Percentiles rank a stretch among this genome's conserved stretches.
Conservation (phyloP, 2,329 filamentous ascomycete genomes). For the Boeremia lycopersici region DNA sequence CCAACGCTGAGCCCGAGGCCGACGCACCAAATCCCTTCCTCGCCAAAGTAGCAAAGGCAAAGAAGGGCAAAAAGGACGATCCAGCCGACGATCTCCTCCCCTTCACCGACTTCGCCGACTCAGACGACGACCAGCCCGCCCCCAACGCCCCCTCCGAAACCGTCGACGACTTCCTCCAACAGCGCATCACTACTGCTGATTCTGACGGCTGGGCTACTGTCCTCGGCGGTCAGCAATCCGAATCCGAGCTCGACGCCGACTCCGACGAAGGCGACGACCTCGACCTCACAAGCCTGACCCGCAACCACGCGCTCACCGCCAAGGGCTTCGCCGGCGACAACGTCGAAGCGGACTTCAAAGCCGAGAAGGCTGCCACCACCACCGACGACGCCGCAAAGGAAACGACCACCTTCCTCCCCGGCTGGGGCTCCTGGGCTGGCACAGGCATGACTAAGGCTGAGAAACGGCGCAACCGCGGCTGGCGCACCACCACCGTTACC, state of each 20-base stretch:
- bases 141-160: constrained; percentile 13
- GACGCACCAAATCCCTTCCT: constrained; percentile 43
- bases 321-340: constrained; percentile 87
- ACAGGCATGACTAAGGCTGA: constrained; percentile 76
- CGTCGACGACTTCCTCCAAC: constrained; percentile 39
- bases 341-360: constrained; percentile 77
- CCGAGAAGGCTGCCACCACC: constrained; percentile 75
- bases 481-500: constrained; percentile 66
- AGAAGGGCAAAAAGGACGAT: constrained; percentile 35
- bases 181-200: constrained; percentile 42
- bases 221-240: constrained; percentile 44
- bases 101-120: constrained; percentile 3
- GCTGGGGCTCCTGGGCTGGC: constrained; percentile 93
- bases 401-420: constrained; percentile 82
- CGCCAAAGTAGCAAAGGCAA: constrained; percentile 25
- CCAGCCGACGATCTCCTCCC: constrained; percentile 20
- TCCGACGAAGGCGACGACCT: constrained; percentile 49
- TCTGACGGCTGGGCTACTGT: constrained; percentile 54
- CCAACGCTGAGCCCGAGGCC: constrained; percentile 11
- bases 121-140: constrained; percentile 14
- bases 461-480: constrained; percentile 56
- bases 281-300: constrained; percentile 50
- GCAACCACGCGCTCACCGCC: constrained; percentile 72
- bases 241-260: constrained; percentile 27
- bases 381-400: constrained; percentile 83